phyloP scores from a whole-genome alignment of 2,329 filamentous ascomycete genomes.

The Seiridium cupressi region DNA sequence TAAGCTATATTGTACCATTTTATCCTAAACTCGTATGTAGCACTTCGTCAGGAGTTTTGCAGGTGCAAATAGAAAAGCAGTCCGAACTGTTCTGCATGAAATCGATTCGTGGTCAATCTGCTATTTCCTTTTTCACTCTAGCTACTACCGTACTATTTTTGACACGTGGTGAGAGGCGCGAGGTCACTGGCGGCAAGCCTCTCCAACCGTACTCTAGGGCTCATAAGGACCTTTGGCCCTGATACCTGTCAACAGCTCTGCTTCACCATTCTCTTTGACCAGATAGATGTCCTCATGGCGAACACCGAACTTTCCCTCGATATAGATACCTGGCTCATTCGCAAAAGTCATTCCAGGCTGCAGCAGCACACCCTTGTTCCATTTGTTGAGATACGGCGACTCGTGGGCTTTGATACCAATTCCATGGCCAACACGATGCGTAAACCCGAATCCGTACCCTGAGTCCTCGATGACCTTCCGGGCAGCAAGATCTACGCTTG shows the following conservation, averaged over 20 bases:
- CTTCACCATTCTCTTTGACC: conserved; percentile 49
- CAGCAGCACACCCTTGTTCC: conserved; percentile 46
- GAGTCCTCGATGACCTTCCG: conserved; percentile 54
- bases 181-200: too few species aligned
- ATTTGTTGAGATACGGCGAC: conserved; percentile 63
- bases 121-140: background rate
- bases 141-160: background rate
- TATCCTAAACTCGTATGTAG: too few species aligned
- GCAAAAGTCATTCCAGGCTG: conserved; percentile 62
- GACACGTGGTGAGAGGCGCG: too few species aligned
- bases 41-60: too few species aligned
- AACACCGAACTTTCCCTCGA: conserved; percentile 58
- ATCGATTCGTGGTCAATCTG: too few species aligned
- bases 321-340: conserved; percentile 62
- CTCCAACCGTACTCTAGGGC: conserved; percentile 31
- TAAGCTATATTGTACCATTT: too few species aligned
- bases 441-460: conserved; percentile 59
- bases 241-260: conserved; percentile 53
- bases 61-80: too few species aligned
- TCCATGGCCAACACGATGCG: conserved; percentile 61
- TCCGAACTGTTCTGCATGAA: too few species aligned
- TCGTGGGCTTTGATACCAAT: conserved; percentile 68
- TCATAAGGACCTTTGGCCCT: conserved; percentile 52
- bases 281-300: conserved; percentile 62
- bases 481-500: conserved; percentile 60